phyloP scores from a whole-genome alignment of 2,329 filamentous ascomycete species.

The Hypomyces perniciosus region DNA sequence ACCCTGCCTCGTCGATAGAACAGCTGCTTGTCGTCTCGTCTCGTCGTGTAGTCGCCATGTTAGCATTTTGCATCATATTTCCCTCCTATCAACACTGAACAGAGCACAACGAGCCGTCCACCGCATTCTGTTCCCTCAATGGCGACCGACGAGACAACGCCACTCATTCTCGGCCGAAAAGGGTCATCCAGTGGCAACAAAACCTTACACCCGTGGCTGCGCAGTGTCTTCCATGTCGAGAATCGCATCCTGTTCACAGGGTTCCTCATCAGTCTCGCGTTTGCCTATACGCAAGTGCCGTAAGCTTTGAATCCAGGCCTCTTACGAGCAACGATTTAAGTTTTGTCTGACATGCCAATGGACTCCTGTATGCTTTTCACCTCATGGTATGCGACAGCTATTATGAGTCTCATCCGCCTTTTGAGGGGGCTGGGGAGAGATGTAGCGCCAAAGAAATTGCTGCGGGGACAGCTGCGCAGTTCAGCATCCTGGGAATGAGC shows the following conservation, averaged over 20 bases:
- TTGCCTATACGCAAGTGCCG: slow-evolving; percentile 46
- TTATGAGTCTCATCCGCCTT: slow-evolving; percentile 53
- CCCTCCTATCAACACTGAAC: no score
- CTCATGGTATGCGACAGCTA: slow-evolving; percentile 67
- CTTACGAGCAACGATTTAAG: no score
- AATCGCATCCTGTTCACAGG: slow-evolving; percentile 51
- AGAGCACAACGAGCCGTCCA: no score
- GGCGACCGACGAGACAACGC: slow-evolving; percentile 6
- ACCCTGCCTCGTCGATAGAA: no score
- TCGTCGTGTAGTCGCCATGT: no score
- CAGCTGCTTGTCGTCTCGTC: no score
- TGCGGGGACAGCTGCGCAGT: slow-evolving; percentile 56
- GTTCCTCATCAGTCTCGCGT: slow-evolving; percentile 51
- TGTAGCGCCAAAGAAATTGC: slow-evolving; percentile 59
- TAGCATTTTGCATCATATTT: no score
- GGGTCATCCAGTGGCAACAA: no score
- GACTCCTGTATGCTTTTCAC: slow-evolving; percentile 59
- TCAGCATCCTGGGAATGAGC: slow-evolving; percentile 58
- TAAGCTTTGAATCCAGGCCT: slow-evolving; percentile 29
- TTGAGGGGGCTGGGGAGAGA: slow-evolving; percentile 41
- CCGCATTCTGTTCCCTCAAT: no score
- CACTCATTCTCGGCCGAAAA: slow-evolving; percentile 1
- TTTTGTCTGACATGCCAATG: slow-evolving; percentile 17
- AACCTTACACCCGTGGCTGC: slow-evolving; percentile 5
- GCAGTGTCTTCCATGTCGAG: slow-evolving; percentile 25